A percentile compares a stretch with the other conserved stretches of the same genome.
Conservation (phyloP, 1,284 basidiomycete genomes). For the Pseudozyma pruni region DNA sequence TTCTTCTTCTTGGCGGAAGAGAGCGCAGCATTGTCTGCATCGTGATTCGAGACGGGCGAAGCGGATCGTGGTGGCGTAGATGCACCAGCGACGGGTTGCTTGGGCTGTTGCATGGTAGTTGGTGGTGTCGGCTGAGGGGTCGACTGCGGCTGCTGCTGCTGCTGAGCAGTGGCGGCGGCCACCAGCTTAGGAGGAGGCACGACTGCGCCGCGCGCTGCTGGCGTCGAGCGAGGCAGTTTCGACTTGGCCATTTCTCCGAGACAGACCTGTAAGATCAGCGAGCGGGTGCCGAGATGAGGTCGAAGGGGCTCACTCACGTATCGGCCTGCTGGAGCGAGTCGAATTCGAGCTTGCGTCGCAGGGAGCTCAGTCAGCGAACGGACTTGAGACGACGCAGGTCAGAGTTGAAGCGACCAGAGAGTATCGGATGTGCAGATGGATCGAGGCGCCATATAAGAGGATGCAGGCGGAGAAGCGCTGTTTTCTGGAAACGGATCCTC, state of each 20-base stretch:
- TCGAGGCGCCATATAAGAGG: conserved; percentile 26
- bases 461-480: conserved; percentile 4
- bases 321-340: not conserved
- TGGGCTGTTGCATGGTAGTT: conserved; percentile 25
- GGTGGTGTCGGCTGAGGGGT: conserved; percentile 10
- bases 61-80: conserved; percentile 38
- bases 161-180: conserved; percentile 49
- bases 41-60: conserved; percentile 36
- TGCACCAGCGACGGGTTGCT: conserved; percentile 28
- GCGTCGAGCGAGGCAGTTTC: conserved; percentile 49
- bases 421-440: conserved; percentile 3
- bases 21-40: conserved; percentile 30
- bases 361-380: not conserved
- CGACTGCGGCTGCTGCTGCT: conserved; percentile 30
- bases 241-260: conserved; percentile 46
- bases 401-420: conserved; percentile 16
- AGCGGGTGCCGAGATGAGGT: not conserved
- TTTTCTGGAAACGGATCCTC: conserved; percentile 8
- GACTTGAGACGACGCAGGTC: conserved; percentile 11
- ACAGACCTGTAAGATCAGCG: conserved; percentile 17
- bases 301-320: not conserved
- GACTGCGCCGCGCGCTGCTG: conserved; percentile 36
- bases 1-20: conserved; percentile 60
- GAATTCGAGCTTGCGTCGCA: conserved; percentile 3
- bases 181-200: conserved; percentile 43